Percentiles rank a stretch among this genome's conserved stretches.
Evolutionary conservation across 441 rosid genomes (phyloP).

Genomic region (Populus hybrid): DNA sequence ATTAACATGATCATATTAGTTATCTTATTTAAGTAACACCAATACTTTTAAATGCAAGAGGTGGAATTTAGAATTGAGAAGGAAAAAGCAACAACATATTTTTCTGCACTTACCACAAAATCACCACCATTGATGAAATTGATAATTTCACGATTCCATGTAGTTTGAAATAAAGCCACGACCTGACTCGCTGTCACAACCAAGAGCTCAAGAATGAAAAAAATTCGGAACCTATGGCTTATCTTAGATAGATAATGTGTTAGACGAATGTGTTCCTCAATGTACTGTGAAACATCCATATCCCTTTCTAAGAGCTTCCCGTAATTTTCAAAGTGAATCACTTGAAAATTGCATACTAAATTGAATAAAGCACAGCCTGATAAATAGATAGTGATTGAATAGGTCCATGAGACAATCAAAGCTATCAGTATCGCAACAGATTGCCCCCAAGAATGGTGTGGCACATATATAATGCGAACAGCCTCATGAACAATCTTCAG

Average conservation of each 20-base stretch:
- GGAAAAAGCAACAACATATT: not conserved
- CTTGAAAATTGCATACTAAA: constrained; percentile 47
- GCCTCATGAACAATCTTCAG: constrained; percentile 40
- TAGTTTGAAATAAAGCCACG: constrained; percentile 39
- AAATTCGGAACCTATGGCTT: constrained; percentile 54
- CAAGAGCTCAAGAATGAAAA: constrained; percentile 40
- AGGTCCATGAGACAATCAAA: constrained; percentile 43
- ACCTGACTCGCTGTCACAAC: constrained; percentile 45
- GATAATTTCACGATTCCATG: constrained; percentile 28
- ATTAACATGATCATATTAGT: too few relatives aligned
- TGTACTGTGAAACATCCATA: constrained; percentile 30
- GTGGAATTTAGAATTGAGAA: not conserved
- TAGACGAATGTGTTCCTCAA: constrained; percentile 44
- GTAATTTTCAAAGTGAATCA: constrained; percentile 47
- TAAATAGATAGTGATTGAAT: constrained; percentile 33
- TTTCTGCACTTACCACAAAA: constrained; percentile 38
- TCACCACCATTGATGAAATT: constrained; percentile 44
- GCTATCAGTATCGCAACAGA: constrained; percentile 25
- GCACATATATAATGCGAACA: constrained; percentile 19
- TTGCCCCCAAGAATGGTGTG: constrained; percentile 33
- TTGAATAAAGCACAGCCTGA: constrained; percentile 44
- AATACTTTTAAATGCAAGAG: not conserved
- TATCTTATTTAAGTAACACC: too few relatives aligned
- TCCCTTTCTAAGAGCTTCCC: constrained; percentile 47
- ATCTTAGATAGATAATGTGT: constrained; percentile 43